Evolutionary conservation across 1,284 basidiomycete genomes (phyloP), one percentile per base, ranked within the genome.

Genomic region (Tranzscheliella williamsii): DNA sequence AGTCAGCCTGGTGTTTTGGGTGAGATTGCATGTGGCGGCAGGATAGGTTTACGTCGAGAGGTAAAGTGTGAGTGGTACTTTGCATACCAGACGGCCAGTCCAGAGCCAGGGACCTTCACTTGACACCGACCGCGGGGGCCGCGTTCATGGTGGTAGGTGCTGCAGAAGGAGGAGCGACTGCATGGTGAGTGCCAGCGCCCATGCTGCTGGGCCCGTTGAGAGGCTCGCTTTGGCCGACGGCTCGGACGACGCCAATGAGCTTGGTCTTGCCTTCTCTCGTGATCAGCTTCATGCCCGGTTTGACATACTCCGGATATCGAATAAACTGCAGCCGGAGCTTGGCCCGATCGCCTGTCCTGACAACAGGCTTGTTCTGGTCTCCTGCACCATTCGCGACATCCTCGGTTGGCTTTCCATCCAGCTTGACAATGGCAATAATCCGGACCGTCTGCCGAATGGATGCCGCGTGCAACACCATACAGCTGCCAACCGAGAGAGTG

Each of bases 401-500:
- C 13, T 44, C 39, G 13, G 56, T 60, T 29, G 50, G 46, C 35
- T 53, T 55, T 9, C 43, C 47, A n/a, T 70, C 67, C 12, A 72
- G 45, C 58, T 73, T 73, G 23, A 54, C 65, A 24, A 76, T 76
- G 4, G 50, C 69, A 20, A 70, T 42, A 22, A 76, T 76, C 7
- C 65, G 45, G 11, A 75, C 74, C 18, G 74, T 75, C 62, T 76
- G 74, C n/a, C 74, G 58, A 34, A 76, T 67, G 11, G 65, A 67
- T 4, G 70, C 67, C 0, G 74, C 71, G 38, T 76, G 74, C 32
- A 76, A 51, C 17, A 76, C 74, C 70, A 75, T 76, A 47, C 74
- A 76, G 27, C 64, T 69, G 15, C 74, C 74, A 5, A 73, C 44
- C 16, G 61, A 68, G 4, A 76, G 49, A 22, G 74, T 76, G 9